Conservation (phyloP, 345 rosid species). For the Euphorbia peplus region DNA sequence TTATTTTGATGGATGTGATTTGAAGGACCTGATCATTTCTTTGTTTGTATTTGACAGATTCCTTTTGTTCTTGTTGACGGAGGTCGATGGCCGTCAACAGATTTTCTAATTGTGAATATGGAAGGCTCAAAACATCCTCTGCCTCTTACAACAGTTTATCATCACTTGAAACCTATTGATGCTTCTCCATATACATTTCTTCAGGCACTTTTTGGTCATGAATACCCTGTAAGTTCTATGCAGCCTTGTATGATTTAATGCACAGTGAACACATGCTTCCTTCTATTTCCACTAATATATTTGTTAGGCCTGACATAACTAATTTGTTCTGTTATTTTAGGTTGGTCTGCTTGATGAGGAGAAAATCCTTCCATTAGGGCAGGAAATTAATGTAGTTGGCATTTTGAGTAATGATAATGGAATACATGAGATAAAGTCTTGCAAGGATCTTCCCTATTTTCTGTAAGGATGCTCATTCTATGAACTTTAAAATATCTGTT, state of each 20-base stretch:
- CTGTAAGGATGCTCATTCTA: slow-evolving; percentile 50
- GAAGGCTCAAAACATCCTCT: slow-evolving; percentile 70
- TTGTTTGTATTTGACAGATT: slow-evolving; percentile 46
- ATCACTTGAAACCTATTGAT: slow-evolving; percentile 62
- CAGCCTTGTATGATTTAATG: not conserved
- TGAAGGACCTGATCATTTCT: not conserved
- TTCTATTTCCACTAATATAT: not conserved
- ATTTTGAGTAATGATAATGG: slow-evolving; percentile 51
- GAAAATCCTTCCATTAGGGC: slow-evolving; percentile 83
- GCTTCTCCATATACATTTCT: slow-evolving; percentile 79
- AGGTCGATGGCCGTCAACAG: slow-evolving; percentile 39
- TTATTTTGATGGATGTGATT: slow-evolving; percentile 9
- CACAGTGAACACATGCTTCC: not conserved
- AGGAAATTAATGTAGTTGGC: slow-evolving; percentile 68
- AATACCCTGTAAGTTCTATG: slow-evolving; percentile 56
- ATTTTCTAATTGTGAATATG: slow-evolving; percentile 63
- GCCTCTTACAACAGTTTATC: slow-evolving; percentile 82
- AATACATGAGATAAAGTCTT: slow-evolving; percentile 70
- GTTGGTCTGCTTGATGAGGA: slow-evolving; percentile 91
- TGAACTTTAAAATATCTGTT: not conserved
- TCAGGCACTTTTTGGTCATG: slow-evolving; percentile 76
- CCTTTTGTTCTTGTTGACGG: slow-evolving; percentile 76
- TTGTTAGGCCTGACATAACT: not conserved
- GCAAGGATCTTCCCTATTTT: slow-evolving; percentile 86
- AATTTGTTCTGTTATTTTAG: slow-evolving; percentile 32